A percentile compares a stretch with the other conserved stretches of the same genome.
These are phyloP conservation scores for Lizonia empirigonia DNA, from an alignment of 2,329 filamentous ascomycete species.

Conservation along the genomic window DNA sequence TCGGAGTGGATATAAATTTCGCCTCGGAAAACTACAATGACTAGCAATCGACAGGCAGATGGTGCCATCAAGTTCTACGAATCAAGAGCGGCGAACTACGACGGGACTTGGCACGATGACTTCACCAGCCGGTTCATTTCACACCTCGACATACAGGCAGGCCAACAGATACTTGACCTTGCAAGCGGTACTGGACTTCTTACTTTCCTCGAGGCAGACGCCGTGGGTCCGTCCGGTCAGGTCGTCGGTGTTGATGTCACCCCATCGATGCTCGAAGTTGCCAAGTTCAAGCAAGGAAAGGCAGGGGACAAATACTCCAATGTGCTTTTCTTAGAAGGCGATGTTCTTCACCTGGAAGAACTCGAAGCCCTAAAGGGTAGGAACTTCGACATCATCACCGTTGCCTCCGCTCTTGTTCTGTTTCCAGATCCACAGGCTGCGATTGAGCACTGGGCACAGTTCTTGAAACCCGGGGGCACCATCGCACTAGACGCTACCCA, in stretches of 20 bases:
- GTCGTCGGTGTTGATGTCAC: constrained; percentile 52
- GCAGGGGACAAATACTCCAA: constrained; percentile 38
- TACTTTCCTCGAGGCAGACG: constrained; percentile 47
- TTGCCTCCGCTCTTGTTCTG: constrained; percentile 50
- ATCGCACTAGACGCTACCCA: constrained; percentile 50
- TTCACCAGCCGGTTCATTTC: constrained; percentile 49
- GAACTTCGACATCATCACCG: constrained; percentile 46
- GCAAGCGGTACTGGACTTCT: constrained; percentile 55
- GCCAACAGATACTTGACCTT: constrained; percentile 52
- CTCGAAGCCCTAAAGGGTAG: constrained; percentile 30
- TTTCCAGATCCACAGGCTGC: constrained; percentile 47
- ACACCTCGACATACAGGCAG: constrained; percentile 38
- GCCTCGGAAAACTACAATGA: constrained; percentile 6
- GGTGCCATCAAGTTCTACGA: constrained; percentile 46
- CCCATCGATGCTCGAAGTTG: constrained; percentile 49
- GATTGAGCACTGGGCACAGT: constrained; percentile 47
- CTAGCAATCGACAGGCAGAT: constrained; percentile 30
- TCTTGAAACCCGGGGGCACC: constrained; percentile 49
- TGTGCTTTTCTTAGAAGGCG: constrained; percentile 44
- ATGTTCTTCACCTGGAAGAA: constrained; percentile 45
- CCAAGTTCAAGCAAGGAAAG: constrained; percentile 36
- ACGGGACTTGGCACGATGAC: constrained; percentile 50
- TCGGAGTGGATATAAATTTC: constrained; percentile 15
- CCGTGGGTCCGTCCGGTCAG: constrained; percentile 45
- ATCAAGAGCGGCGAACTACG: constrained; percentile 44